Percentiles rank a stretch among this genome's conserved stretches.
These are phyloP conservation scores for Daldinia grandis DNA, from an alignment of 495 filamentous ascomycete species.

Conservation along the genomic window DNA sequence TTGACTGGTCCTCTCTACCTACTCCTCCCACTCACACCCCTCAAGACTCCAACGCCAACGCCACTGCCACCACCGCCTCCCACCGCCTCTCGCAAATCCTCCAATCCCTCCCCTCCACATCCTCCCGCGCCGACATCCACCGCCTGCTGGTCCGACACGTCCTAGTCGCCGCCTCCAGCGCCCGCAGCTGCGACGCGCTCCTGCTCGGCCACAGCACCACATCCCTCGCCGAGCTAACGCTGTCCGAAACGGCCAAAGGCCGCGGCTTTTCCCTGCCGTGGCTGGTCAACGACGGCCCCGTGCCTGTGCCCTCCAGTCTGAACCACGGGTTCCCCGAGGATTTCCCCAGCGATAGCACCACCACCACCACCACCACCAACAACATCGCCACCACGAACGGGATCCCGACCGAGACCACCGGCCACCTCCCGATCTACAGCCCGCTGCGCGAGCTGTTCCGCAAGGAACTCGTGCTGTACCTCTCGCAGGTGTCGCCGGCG, in stretches of 20 bases:
- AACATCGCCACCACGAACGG: neutral
- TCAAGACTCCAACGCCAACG: slow-evolving; percentile 28
- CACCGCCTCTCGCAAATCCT: slow-evolving; percentile 64
- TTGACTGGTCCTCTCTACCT: slow-evolving; percentile 54
- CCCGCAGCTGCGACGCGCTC: slow-evolving; percentile 68
- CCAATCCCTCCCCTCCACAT: slow-evolving; percentile 68
- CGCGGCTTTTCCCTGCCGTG: slow-evolving; percentile 83
- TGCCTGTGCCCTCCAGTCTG: slow-evolving; percentile 65
- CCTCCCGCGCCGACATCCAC: slow-evolving; percentile 78
- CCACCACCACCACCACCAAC: neutral
- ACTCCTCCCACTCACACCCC: slow-evolving; percentile 45
- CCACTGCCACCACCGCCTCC: slow-evolving; percentile 35
- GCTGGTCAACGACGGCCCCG: slow-evolving; percentile 75
- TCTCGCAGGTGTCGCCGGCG: slow-evolving; percentile 58
- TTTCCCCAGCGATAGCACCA: neutral
- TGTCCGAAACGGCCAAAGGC: slow-evolving; percentile 89
- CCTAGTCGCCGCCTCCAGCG: slow-evolving; percentile 69
- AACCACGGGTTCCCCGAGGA: slow-evolving; percentile 16
- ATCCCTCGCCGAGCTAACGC: slow-evolving; percentile 82
- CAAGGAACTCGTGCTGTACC: slow-evolving; percentile 75
- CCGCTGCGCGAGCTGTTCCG: slow-evolving; percentile 84
- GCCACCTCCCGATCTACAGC: slow-evolving; percentile 60
- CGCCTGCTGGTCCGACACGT: slow-evolving; percentile 73
- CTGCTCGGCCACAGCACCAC: slow-evolving; percentile 89
- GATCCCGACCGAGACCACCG: neutral